Evolutionary conservation across 139 green algal species (phyloP), one percentile per base, ranked within the genome.

Genomic region (Edaphochlamys debaryana): DNA sequence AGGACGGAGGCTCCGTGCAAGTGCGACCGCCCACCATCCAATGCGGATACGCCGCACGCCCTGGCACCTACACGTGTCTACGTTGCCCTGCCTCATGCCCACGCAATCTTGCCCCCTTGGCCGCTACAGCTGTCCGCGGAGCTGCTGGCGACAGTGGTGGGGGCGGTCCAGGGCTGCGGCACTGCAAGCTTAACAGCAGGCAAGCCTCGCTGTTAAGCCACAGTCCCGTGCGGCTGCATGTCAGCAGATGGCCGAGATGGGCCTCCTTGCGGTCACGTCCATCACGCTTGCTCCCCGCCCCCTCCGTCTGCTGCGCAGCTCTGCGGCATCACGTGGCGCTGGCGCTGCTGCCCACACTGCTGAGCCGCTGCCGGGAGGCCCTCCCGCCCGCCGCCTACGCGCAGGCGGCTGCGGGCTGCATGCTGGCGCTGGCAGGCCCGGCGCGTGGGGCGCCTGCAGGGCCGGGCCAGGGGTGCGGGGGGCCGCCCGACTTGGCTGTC

Each of bases 321-420:
- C 38, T 72, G 17, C 75, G 75, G 32, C 73, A 69, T n/a, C 75
- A 63, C 40, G 42, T 81, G 40, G 41, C 29, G 25, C n/a, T 40
- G 34, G 36, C 69, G 41, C 75, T 81, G 20, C 60, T 72, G 60
- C 75, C 75, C 30, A 4, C 75, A 30, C 60, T 81, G 75, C 58
- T 81, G 60, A 19, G 41, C 29, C 36, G 23, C 38, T 81, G 75
- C 29, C 34, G 8, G 27, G 37, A 30, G 19, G n/a, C 32, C 4
- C 38, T 80, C 38, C 40, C 56, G 73, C 11, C 37, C 0, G 37
- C 3, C 5, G 58, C 56, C 6, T 80, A 80, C 58, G 56, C 37
- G 1, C 38, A 56, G 3, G 73, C 73, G 5, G 54, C 56, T 2
- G 73, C 56, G 29, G 27, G 38, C 27, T 69, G 56, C 73, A 30